phyloP scores from a whole-genome alignment of 2,329 filamentous ascomycete genomes.

The Hypoxylon rubiginosum region DNA sequence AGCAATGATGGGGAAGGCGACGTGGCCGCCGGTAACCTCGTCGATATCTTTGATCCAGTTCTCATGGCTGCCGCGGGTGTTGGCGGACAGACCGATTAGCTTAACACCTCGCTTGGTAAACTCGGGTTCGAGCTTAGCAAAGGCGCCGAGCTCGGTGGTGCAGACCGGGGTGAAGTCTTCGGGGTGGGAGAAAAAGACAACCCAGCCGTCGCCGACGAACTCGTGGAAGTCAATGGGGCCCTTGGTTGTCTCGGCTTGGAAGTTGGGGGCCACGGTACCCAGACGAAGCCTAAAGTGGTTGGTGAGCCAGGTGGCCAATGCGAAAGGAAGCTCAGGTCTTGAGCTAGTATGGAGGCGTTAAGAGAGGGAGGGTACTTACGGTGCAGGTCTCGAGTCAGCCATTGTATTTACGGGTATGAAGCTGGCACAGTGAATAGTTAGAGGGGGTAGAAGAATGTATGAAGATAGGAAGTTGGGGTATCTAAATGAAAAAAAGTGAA shows the following conservation, averaged over 20 bases:
- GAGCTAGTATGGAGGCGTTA: neutral
- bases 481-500: conserved; percentile 17
- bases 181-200: conserved; percentile 86
- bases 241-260: conserved; percentile 83
- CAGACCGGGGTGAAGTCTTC: conserved; percentile 95
- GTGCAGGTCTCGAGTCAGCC: conserved; percentile 48
- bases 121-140: conserved; percentile 89
- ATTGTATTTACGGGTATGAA: conserved; percentile 39
- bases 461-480: conserved; percentile 10
- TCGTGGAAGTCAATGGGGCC: conserved; percentile 86
- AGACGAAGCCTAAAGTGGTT: conserved; percentile 68
- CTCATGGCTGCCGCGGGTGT: conserved; percentile 85
- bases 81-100: conserved; percentile 91
- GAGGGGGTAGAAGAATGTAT: neutral
- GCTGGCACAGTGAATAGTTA: neutral
- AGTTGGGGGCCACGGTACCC: conserved; percentile 80
- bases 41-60: conserved; percentile 92
- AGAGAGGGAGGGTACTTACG: conserved; percentile 50
- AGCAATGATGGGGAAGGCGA: conserved; percentile 84
- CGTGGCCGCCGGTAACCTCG: conserved; percentile 78
- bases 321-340: neutral
- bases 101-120: conserved; percentile 90
- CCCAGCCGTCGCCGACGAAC: conserved; percentile 84
- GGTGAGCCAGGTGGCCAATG: conserved; percentile 3
- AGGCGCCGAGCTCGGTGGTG: conserved; percentile 94